These are phyloP conservation scores for Cetradonia linearis DNA, from an alignment of 495 filamentous ascomycete genomes.

Conservation along the genomic window DNA sequence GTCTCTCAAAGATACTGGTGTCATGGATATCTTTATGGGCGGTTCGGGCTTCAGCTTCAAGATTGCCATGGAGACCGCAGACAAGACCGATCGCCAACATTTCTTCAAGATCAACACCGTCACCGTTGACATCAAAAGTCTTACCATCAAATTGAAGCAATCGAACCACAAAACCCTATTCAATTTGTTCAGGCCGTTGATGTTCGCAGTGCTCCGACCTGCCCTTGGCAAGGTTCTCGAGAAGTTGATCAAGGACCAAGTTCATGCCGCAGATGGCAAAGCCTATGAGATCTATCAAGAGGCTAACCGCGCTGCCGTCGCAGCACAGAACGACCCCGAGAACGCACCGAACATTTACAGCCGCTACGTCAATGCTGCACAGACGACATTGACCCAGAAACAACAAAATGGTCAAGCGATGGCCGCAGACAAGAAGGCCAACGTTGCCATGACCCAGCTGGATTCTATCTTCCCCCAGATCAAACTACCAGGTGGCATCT, in stretches of 20 bases:
- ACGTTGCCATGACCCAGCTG: constrained; percentile 70
- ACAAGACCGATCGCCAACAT: constrained; percentile 62
- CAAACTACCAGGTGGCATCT: constrained; percentile 80
- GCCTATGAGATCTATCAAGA: constrained; percentile 70
- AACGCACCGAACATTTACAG: constrained; percentile 76
- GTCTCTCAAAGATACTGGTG: constrained; percentile 73
- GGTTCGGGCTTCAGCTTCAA: constrained; percentile 88
- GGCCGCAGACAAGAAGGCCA: constrained; percentile 66
- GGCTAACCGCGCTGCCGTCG: constrained; percentile 58
- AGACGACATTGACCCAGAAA: constrained; percentile 60
- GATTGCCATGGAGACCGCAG: constrained; percentile 73
- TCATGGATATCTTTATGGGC: constrained; percentile 83
- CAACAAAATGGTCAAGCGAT: constrained; percentile 58
- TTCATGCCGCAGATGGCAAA: constrained; percentile 58
- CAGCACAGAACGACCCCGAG: constrained; percentile 60
- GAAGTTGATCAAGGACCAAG: constrained; percentile 72
- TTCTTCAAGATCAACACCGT: constrained; percentile 95
- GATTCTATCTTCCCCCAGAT: constrained; percentile 86
- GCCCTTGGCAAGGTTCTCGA: constrained; percentile 78
- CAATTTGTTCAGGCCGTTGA: constrained; percentile 73
- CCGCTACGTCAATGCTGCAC: constrained; percentile 66
- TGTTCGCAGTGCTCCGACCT: constrained; percentile 75
- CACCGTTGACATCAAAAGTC: constrained; percentile 69
- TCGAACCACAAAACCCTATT: constrained; percentile 93
- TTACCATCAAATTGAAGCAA: constrained; percentile 84